These are phyloP conservation scores for Pseudopediastrum boryanum DNA, from an alignment of 139 green algal species.

Conservation along the genomic window DNA sequence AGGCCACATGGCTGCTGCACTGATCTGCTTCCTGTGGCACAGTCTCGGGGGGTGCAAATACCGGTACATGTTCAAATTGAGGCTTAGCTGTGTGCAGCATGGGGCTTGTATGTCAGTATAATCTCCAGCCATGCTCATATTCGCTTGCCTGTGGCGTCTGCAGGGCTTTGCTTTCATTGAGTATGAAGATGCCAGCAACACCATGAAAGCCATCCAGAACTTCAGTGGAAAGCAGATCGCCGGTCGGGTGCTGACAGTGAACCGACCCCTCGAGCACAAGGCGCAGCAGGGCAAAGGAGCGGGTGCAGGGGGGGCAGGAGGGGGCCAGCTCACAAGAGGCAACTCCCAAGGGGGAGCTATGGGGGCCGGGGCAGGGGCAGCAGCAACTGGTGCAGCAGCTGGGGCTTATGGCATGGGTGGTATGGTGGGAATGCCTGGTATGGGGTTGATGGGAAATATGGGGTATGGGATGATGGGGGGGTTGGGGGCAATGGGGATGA, in stretches of 20 bases:
- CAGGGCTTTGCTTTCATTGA: conserved; percentile 88
- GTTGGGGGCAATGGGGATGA: neutral
- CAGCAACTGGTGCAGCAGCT: neutral
- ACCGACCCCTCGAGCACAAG: conserved; percentile 46
- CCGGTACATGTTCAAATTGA: too few species aligned
- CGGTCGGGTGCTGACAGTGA: conserved; percentile 73
- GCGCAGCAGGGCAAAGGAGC: neutral
- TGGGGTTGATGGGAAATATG: neutral
- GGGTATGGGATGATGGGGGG: neutral
- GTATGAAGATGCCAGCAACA: conserved; percentile 64
- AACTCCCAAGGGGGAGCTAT: neutral
- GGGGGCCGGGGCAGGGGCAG: neutral
- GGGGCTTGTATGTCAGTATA: neutral
- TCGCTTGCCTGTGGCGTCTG: neutral
- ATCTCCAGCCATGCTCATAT: neutral
- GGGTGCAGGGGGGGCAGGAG: neutral
- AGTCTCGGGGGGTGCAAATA: neutral
- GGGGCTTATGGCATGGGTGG: neutral
- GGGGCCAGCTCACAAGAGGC: neutral
- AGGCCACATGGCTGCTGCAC: too few species aligned
- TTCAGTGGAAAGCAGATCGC: conserved; percentile 65
- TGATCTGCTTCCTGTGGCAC: neutral
- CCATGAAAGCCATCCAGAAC: conserved; percentile 64
- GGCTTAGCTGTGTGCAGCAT: neutral
- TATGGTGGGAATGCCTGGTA: neutral